Conservation (phyloP, 371 early-diverging fungal genomes). For the Saksenaea oblongispora region DNA sequence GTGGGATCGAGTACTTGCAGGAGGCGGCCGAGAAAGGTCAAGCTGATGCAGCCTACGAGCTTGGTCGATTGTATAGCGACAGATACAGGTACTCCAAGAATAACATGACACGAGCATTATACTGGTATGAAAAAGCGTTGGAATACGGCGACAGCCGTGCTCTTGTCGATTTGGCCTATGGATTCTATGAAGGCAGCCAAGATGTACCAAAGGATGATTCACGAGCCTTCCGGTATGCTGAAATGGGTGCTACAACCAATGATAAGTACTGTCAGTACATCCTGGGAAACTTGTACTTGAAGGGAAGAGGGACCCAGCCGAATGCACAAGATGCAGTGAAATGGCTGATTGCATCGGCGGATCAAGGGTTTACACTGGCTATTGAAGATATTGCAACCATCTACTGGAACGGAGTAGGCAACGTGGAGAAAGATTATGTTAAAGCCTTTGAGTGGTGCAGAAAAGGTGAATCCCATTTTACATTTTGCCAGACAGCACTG, state of each 20-base stretch:
- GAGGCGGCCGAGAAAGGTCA: constrained; percentile 29
- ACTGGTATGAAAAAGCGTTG: constrained; percentile 40
- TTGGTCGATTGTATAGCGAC: constrained; percentile 46
- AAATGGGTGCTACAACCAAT: constrained; percentile 32
- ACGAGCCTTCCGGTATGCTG: constrained; percentile 36
- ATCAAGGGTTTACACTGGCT: constrained; percentile 43
- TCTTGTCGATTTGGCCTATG: constrained; percentile 44
- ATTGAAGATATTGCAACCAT: constrained; percentile 41
- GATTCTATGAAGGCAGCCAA: constrained; percentile 30
- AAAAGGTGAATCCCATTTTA: constrained; percentile 19
- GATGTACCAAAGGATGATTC: constrained; percentile 28
- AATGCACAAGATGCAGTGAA: constrained; percentile 31
- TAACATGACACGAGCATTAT: constrained; percentile 25
- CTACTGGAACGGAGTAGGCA: constrained; percentile 31
- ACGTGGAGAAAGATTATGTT: constrained; percentile 28
- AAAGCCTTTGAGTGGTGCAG: constrained; percentile 34
- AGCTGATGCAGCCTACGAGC: constrained; percentile 42
- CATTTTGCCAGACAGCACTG: constrained; percentile 44
- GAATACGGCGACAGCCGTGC: constrained; percentile 42
- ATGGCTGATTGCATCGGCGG: constrained; percentile 37
- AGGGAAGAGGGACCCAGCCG: constrained; percentile 19
- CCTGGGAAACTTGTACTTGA: constrained; percentile 35
- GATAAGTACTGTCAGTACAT: constrained; percentile 52
- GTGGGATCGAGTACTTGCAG: constrained; percentile 26
- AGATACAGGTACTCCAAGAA: constrained; percentile 37